Conservation (phyloP, 352 stramenopile genomes). For the Phytophthora ohioensis region DNA sequence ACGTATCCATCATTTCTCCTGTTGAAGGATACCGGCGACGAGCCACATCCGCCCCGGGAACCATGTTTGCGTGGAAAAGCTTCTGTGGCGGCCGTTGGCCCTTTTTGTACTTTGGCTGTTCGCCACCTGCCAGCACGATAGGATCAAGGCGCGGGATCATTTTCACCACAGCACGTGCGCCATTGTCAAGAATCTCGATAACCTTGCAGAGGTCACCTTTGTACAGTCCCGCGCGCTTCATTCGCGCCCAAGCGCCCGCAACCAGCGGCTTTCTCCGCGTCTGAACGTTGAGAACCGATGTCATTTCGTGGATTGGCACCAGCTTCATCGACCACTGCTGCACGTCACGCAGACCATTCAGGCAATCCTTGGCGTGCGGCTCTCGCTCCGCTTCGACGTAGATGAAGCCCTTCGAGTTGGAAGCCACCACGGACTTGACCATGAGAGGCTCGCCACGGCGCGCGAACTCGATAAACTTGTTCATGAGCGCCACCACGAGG, state of each 20-base stretch:
- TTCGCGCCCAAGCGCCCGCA: conserved; percentile 80
- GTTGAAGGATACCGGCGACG: conserved; percentile 77
- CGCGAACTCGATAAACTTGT: conserved; percentile 90
- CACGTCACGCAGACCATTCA: conserved; percentile 87
- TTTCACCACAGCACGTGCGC: conserved; percentile 83
- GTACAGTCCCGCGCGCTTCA: conserved; percentile 89
- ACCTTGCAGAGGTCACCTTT: conserved; percentile 92
- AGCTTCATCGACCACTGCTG: conserved; percentile 91
- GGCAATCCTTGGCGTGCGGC: conserved; percentile 83
- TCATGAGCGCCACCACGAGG: conserved; percentile 89
- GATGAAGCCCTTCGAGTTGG: conserved; percentile 91
- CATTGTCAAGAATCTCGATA: conserved; percentile 88
- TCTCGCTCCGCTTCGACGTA: conserved; percentile 91
- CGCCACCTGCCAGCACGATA: conserved; percentile 73
- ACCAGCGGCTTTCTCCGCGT: conserved; percentile 86
- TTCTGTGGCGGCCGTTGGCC: conserved; percentile 89
- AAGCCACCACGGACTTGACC: conserved; percentile 89
- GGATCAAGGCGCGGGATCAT: conserved; percentile 87
- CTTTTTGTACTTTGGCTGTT: conserved; percentile 91
- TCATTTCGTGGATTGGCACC: conserved; percentile 92
- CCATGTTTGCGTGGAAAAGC: conserved; percentile 79
- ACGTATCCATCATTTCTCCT: conserved; percentile 90
- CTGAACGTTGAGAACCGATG: conserved; percentile 87
- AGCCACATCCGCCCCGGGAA: conserved; percentile 66
- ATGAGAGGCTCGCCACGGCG: conserved; percentile 84